Base-by-base conservation (phyloP, 345 rosid species). In the Microcos paniculata region DNA sequence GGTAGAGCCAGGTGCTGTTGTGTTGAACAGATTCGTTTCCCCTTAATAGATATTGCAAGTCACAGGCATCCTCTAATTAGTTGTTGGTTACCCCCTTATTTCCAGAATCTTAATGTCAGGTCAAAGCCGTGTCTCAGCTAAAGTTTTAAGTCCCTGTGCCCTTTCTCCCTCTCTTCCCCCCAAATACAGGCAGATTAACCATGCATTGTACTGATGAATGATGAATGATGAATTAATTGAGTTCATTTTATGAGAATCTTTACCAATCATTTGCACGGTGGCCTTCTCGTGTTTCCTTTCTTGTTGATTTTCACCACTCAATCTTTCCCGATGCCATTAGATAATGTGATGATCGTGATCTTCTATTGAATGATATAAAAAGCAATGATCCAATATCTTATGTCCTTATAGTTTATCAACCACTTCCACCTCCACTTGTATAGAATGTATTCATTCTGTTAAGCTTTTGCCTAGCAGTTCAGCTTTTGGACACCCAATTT, bases 381-480 rank as follows among this genome's bases (percentile, higher is more conserved):
- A 3, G 23, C 75, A 10, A 21, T n/a, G 16, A 42, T 57, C 49
- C 40, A 35, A 57, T 15, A 15, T 57, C 56, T 38, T 24, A 15
- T 16, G 52, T 23, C 35, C 28, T 56, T n/a, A 57, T 61, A 19
- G 21, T 35, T 35, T 19, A 9, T 63, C 15, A 63, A n/a, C 68
- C 6, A 63, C 26, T 42, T 53, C 21, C 4, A 15, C 63, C 33
- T 53, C 21, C 4, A 15, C 63, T 33, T 71, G 14, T 38, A 35
- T 30, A 53, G 13, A 40, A 72, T 72, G 75, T 40, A 8, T 40
- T 72, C 75, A 72, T 72, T 40, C 53, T 35, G 53, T 57, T 57
- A 8, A 35, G 64, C 53, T 55, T 49, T 21, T 42, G 3, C 28
- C 53, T 57, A 16, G 55, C 55, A 57, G 65, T 4, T 57, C n/a